Conservation (phyloP, 208 protist species). For the Novymonas esmeraldas region DNA sequence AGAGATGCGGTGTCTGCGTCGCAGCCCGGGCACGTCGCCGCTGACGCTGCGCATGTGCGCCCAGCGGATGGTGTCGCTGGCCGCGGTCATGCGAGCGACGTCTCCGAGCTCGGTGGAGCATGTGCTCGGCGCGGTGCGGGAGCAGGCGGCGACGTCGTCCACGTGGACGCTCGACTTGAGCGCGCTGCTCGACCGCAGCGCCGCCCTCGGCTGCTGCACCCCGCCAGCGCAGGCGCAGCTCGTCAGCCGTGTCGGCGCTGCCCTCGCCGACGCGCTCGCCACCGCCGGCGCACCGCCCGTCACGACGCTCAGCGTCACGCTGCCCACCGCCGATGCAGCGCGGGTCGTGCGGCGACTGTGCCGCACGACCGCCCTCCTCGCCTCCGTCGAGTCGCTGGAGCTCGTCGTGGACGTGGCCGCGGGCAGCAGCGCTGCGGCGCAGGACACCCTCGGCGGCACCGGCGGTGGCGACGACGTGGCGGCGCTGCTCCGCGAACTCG, state of each 20-base stretch:
- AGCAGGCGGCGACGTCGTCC: constrained; percentile 4
- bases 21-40: not conserved
- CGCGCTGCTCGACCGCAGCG: constrained; percentile 15
- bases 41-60: not conserved
- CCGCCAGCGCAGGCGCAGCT: constrained; percentile 12
- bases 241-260: constrained; percentile 13
- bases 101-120: constrained; percentile 1
- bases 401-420: constrained; percentile 26
- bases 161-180: constrained; percentile 58
- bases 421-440: not conserved
- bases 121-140: constrained; percentile 4
- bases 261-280: constrained; percentile 17
- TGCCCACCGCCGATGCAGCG: constrained; percentile 16
- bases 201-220: constrained; percentile 9
- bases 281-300: constrained; percentile 3
- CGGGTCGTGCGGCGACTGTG: constrained; percentile 12
- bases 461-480: constrained; percentile 13
- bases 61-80: constrained; percentile 15
- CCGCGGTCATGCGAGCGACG: not conserved
- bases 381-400: constrained; percentile 32
- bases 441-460: constrained; percentile 7
- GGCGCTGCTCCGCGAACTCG: constrained; percentile 23
- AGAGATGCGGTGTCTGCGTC: constrained; percentile 4
- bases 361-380: constrained; percentile 17
- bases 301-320: constrained; percentile 20